Evolutionary conservation across 129 eudicot genomes (phyloP).

Genomic region (Cynara cardunculus): DNA sequence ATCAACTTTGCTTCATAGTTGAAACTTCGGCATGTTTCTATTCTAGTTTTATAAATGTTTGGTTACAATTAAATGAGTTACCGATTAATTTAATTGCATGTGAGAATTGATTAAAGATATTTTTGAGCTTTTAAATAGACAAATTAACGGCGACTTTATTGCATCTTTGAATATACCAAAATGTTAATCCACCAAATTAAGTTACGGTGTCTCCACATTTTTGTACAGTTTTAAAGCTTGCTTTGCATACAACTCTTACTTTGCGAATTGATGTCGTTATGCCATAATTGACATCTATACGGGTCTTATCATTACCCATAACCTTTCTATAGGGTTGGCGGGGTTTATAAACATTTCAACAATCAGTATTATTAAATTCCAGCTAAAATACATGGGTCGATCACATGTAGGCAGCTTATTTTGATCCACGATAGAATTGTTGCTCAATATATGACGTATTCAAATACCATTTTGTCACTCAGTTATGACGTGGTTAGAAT

Average conservation of each 20-base stretch:
- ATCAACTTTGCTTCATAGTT: neutral
- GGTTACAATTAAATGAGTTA: neutral
- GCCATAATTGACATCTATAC: neutral
- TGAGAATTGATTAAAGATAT: neutral
- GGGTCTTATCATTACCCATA: neutral
- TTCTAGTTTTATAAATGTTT: neutral
- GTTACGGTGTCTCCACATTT: neutral
- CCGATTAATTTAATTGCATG: neutral
- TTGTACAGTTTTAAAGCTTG: too few relatives aligned
- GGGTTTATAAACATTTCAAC: neutral
- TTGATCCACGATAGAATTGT: too few relatives aligned
- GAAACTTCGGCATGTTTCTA: neutral
- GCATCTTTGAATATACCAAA: neutral
- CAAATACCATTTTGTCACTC: neutral
- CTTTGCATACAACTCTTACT: neutral
- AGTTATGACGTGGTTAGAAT: neutral
- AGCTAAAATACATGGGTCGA: too few relatives aligned
- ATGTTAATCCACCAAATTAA: neutral
- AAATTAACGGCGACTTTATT: too few relatives aligned
- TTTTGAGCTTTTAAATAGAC: too few relatives aligned
- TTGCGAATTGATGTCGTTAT: neutral
- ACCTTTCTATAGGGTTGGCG: neutral
- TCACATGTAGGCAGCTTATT: neutral
- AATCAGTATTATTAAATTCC: neutral
- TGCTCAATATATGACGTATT: too few relatives aligned